These are phyloP conservation scores for Kernera saxatilis DNA, from an alignment of 345 rosid species.

Conservation along the genomic window DNA sequence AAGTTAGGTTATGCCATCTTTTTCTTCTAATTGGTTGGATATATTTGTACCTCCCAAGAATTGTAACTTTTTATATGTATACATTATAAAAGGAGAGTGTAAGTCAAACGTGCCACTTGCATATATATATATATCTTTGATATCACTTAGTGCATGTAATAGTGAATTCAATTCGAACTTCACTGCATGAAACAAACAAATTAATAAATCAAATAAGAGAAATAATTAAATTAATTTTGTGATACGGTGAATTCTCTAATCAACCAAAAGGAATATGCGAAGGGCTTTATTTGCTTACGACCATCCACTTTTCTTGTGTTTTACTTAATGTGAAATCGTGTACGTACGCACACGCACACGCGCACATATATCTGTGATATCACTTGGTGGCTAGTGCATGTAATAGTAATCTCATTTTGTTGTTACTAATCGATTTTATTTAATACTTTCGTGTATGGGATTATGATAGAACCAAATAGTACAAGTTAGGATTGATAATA, in stretches of 20 bases:
- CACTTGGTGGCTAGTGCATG: constrained; percentile 13
- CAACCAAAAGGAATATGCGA: not conserved
- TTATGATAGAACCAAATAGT: not conserved
- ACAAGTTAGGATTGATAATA: not conserved
- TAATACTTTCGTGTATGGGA: not conserved
- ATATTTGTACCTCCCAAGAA: not conserved
- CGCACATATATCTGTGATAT: not conserved
- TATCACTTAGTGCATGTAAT: constrained; percentile 22
- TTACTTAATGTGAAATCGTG: constrained; percentile 1
- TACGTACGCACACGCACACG: not conserved
- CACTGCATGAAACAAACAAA: not conserved
- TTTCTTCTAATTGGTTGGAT: constrained; percentile 16
- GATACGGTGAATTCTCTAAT: constrained; percentile 5
- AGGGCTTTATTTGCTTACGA: constrained; percentile 16
- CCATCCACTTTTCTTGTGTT: constrained; percentile 17
- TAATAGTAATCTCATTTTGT: not conserved
- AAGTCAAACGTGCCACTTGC: constrained; percentile 23
- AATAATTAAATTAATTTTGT: not conserved
- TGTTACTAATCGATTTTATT: not conserved
- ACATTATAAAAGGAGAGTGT: not conserved
- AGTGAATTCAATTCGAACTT: not conserved
- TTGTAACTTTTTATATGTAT: not conserved
- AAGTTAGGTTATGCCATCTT: constrained; percentile 31
- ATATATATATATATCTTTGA: not conserved
- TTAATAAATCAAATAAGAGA: not conserved